Percentiles rank a stretch among this genome's conserved stretches.
Evolutionary conservation across 2,329 filamentous ascomycete genomes (phyloP).

Genomic region (Fonsecaea pedrosoi): DNA sequence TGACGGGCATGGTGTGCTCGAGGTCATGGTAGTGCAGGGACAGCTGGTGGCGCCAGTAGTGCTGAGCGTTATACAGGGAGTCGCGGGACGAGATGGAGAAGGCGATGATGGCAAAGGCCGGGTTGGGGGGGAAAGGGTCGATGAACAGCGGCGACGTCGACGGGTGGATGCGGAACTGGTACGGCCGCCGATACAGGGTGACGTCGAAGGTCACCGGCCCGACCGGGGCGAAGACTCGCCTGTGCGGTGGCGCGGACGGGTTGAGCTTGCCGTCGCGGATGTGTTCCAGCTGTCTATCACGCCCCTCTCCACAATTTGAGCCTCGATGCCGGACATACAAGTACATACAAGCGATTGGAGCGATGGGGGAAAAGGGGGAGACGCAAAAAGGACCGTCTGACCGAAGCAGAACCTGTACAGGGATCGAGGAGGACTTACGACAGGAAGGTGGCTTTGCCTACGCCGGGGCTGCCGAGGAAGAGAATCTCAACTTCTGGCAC

Average conservation of each 20-base stretch:
- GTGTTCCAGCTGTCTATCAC: constrained; percentile 26
- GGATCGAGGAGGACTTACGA: constrained; percentile 24
- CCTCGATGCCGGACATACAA: constrained; percentile 15
- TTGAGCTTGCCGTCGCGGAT: constrained; percentile 42
- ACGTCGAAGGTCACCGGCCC: constrained; percentile 67
- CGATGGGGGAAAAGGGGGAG: not conserved
- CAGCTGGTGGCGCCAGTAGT: constrained; percentile 53
- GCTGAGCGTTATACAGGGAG: constrained; percentile 57
- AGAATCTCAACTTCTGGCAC: constrained; percentile 54
- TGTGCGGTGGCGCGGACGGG: constrained; percentile 38
- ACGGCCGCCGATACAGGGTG: constrained; percentile 56
- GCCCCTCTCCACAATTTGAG: not conserved
- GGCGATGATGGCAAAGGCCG: constrained; percentile 64
- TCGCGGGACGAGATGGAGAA: constrained; percentile 63
- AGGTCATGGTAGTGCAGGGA: constrained; percentile 57
- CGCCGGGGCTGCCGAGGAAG: constrained; percentile 64
- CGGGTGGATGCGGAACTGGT: constrained; percentile 63
- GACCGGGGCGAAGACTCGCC: constrained; percentile 54
- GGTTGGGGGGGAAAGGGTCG: constrained; percentile 61
- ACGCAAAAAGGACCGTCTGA: not conserved
- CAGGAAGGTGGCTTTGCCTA: constrained; percentile 68
- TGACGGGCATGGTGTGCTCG: constrained; percentile 60
- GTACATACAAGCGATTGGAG: too few species aligned
- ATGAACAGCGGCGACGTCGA: constrained; percentile 63
- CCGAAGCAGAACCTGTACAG: too few species aligned